Evolutionary conservation across 345 rosid species (phyloP), one percentile per base, ranked within the genome.

Genomic region (Crucihimalaya himalaica): DNA sequence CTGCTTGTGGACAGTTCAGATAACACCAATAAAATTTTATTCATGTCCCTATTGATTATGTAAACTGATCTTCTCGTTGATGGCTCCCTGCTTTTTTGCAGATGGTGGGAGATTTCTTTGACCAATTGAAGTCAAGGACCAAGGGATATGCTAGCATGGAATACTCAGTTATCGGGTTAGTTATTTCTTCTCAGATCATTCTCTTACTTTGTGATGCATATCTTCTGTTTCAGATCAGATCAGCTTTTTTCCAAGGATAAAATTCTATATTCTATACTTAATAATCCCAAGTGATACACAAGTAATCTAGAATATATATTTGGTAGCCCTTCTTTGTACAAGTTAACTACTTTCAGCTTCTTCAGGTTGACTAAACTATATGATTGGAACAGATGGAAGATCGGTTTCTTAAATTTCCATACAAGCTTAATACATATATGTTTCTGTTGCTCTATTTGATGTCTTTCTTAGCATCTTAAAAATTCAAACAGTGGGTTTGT

Each of bases 131-230:
- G 81, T 95, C 99, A 56, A 87, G 91, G 80, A 88, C 92, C 76
- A 95, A 92, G 81, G 99, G 99, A 40, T 95, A 95, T 86, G 99
- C 96, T 35, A 95, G 99, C 90, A 89, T 95, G 99, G 99, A 95
- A 76, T 95, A 95, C 79, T 85, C 85, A 19, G 83, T 95, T 78
- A 28, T 84, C 23, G 97, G 97, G 99, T 91, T 81, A 81, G 79
- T 83, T 59, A 63, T 27, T 64, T 62, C 48, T 29, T 52, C 46
- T 31, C 47, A 55, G 19, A 63, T 63, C 45, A 20, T 31, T 60
- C 59, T 62, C 60, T 21, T 62, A 68, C 20, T 63, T 40, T 51
- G 43, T 60, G 61, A 47, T 16, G 32, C 45, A 39, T 66, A 67
- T 18, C 51, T 61, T 37, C 21, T 8, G 23, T 43, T 16, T 20